Conservation (phyloP, 768 basidiomycete species). For the Mrakia blollopis region DNA sequence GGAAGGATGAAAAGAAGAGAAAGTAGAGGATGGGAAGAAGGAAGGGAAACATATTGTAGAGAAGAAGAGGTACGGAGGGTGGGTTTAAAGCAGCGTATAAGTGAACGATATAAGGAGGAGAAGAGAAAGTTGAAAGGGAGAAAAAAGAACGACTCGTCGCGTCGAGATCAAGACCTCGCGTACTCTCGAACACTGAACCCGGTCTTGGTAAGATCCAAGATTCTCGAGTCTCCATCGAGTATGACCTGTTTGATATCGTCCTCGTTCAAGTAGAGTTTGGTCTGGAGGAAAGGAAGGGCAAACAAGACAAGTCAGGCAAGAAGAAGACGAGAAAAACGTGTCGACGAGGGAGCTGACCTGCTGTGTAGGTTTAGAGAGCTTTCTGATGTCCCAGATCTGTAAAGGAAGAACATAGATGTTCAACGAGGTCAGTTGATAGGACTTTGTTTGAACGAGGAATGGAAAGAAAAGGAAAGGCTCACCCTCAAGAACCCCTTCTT, state of each 20-base stretch:
- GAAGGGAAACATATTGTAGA: too few relatives aligned
- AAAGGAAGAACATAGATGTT: background rate
- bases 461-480: background rate
- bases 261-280: background rate
- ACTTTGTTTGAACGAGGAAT: too few relatives aligned
- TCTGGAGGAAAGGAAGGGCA: too few relatives aligned
- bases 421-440: background rate
- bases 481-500: background rate
- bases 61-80: too few relatives aligned
- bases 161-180: background rate
- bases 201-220: background rate
- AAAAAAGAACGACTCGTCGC: background rate
- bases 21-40: too few relatives aligned
- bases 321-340: background rate
- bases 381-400: background rate
- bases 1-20: too few relatives aligned
- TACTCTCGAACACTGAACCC: background rate
- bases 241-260: background rate
- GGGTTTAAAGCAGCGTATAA: too few relatives aligned
- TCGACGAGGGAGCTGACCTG: background rate
- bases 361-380: background rate
- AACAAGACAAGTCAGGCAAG: too few relatives aligned
- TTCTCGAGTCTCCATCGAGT: background rate
- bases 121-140: background rate
- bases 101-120: too few relatives aligned